Evolutionary conservation across 306 rosid species (phyloP).

Genomic region (Quercus suber): DNA sequence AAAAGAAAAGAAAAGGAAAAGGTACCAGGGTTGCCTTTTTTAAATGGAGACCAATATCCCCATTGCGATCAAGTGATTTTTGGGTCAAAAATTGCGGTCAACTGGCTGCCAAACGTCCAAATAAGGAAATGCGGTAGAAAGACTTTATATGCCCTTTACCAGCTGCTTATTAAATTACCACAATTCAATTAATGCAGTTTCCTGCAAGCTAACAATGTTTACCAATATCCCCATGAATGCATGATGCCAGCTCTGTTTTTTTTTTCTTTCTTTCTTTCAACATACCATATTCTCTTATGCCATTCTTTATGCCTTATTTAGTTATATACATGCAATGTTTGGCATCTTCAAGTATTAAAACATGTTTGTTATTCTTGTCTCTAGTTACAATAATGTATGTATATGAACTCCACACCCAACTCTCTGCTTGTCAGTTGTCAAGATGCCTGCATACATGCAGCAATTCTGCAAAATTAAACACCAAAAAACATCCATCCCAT

Average conservation of each 20-base stretch:
- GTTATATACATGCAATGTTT: background rate
- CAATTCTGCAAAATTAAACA: background rate
- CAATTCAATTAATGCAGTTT: background rate
- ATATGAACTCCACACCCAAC: background rate
- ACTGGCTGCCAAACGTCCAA: no score
- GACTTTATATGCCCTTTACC: background rate
- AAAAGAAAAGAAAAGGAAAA: no score
- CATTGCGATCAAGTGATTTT: no score
- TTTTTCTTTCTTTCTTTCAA: background rate
- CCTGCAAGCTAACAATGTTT: background rate
- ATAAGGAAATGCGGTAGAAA: no score
- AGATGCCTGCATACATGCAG: background rate
- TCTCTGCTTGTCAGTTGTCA: background rate
- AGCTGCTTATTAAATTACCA: background rate
- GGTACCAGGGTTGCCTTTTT: no score
- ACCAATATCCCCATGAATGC: background rate
- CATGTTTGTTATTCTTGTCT: background rate
- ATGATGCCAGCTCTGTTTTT: background rate
- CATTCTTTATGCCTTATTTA: background rate
- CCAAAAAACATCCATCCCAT: background rate
- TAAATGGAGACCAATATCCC: no score
- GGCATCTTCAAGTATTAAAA: background rate
- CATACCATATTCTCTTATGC: background rate
- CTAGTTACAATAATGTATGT: background rate
- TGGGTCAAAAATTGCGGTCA: no score